Evolutionary conservation across 2,329 filamentous ascomycete genomes (phyloP), one percentile per base, ranked within the genome.

Genomic region (Corinectria fuckeliana): DNA sequence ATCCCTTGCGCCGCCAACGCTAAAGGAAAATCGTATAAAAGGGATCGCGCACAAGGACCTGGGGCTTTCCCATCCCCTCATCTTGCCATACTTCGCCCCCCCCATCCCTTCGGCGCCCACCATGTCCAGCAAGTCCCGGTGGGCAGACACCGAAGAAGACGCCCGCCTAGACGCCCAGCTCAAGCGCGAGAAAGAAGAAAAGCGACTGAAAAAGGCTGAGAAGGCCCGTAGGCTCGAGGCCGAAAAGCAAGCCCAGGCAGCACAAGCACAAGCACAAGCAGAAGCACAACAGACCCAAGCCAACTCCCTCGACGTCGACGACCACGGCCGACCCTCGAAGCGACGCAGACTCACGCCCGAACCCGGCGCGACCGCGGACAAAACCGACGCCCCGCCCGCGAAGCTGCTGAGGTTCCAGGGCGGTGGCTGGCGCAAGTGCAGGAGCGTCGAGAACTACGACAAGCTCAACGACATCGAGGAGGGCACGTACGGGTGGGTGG

Each of bases 381-480:
- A 71, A 9, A n/a, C 25, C 25, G 63, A 69, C 13, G 66, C 70
- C 47, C 56, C 67, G 26, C 57, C 71, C 32, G 76, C 85, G 2
- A 86, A 83, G 63, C 80, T 96, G 2, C 77, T 97, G 39, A 87
- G 90, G 10, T 93, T 96, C 71, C 84, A 90, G 9, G 81, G 82
- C 13, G 84, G 85, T 9, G 76, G 80, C 66, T 96, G 93, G 87
- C 84, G 86, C 50, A 81, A 79, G 57, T 91, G 90, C 71, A 84
- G 91, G 60, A 91, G 91, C 73, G 90, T 96, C 23, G 90, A 94
- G 71, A 89, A 92, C 72, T 99, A 93, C 78, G 91, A 97, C 71
- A 91, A 91, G 67, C 82, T 99, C 57, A 99, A 99, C 76, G 91
- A 95, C 74, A 99, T 99, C 70, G 95, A 98, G 76, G 95, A 99